Base-by-base conservation (phyloP, 1,139 yeast genomes). In the Diutina rugosa region DNA sequence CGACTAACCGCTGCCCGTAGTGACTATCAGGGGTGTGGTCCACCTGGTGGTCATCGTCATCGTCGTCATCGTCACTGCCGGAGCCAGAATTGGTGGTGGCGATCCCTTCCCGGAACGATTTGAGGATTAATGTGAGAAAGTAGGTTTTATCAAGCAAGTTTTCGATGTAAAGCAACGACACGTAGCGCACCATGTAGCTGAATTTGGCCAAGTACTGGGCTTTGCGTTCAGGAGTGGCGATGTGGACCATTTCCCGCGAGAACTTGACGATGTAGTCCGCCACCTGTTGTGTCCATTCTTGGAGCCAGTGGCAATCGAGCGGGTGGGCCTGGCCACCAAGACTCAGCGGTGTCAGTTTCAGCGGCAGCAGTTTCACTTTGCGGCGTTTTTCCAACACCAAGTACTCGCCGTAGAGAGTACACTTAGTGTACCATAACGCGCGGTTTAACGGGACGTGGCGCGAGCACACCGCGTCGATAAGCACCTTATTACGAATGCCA, bases 341-440 rank as follows among this genome's bases (percentile, higher is more conserved):
- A 6, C 38, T 10, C 21, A 6, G 35, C 38, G 8, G 51, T 10
- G 38, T 3, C 29, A n/a, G 35, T 29, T 47, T 47, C 51, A 12
- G 38, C 10, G 51, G 51, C 51, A 47, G 51, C 21, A 10, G 32
- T 16, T 47, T 47, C 35, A 47, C 44, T 46, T 52, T 62, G 53
- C 62, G 60, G 55, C 84, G 87, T 56, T 89, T 74, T 58, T 82
- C 78, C 55, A 89, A 69, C 4, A 87, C 81, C 46, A 90, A 70
- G 57, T 87, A 79, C 65, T 91, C 98, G 58, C 90, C 88, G 16
- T 87, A 84, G 18, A 93, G 82, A 1, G 90, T 89, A 68, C 97
- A 88, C 61, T 89, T 82, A 3, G 93, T 87, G 59, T 91, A 79
- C 99, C 99, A 91, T 4, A 91, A 70, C 0, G 97, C 96, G 58